A percentile compares a stretch with the other conserved stretches of the same genome.
phyloP scores from a whole-genome alignment of 768 basidiomycete species.

The Phylloporus arenicola region DNA sequence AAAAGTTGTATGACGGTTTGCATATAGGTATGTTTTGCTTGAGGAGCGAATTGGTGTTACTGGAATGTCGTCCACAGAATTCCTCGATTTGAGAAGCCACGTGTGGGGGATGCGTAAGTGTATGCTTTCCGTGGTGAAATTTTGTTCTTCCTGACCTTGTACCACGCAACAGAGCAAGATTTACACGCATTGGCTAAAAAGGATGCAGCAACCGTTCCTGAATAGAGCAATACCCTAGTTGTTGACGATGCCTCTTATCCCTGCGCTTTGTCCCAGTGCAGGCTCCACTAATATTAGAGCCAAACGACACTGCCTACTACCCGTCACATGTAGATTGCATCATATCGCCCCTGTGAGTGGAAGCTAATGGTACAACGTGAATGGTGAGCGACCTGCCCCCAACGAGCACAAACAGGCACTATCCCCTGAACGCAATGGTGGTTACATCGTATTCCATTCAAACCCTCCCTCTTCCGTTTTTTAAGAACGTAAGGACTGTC shows the following conservation, averaged over 20 bases:
- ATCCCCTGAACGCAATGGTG: too few species aligned
- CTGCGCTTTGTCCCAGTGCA: background rate
- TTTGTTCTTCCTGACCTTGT: background rate
- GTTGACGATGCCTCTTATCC: background rate
- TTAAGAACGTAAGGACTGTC: background rate
- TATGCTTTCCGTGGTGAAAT: background rate
- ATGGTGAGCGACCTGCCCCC: background rate
- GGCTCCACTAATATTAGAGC: background rate
- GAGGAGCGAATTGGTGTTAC: background rate
- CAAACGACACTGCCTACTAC: background rate
- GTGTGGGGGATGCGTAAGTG: constrained; percentile 86
- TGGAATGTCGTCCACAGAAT: constrained; percentile 42
- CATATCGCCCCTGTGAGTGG: background rate
- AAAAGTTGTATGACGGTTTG: constrained; percentile 81
- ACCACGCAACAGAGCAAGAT: constrained; percentile 59
- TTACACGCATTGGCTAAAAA: constrained; percentile 69
- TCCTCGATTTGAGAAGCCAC: constrained; percentile 72
- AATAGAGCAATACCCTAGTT: constrained; percentile 32
- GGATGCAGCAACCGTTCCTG: constrained; percentile 54
- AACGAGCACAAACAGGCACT: background rate
- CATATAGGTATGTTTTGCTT: constrained; percentile 56
- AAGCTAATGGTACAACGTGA: background rate
- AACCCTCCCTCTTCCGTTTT: too few species aligned
- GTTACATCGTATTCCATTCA: background rate
- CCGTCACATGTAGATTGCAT: background rate